A percentile compares a stretch with the other conserved stretches of the same genome.
Conservation (phyloP, 1,139 yeast genomes). For the Sugiyamaella paludigena region DNA sequence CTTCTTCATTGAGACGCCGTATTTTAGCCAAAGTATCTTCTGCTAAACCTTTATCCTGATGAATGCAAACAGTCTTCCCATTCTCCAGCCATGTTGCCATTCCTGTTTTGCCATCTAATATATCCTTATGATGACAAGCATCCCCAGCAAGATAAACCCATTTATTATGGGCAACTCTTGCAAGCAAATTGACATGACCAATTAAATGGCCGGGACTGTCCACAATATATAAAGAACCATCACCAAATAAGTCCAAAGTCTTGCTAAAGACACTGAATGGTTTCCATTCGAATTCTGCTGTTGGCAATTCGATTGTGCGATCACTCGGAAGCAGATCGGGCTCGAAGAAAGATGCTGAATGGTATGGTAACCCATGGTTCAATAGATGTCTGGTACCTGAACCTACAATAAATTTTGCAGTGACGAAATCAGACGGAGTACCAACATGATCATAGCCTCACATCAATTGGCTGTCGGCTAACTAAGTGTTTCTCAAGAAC, state of each 20-base stretch:
- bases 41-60: constrained; percentile 8
- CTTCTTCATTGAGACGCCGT: constrained; percentile 1
- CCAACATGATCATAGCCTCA: too few species aligned
- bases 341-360: too few species aligned
- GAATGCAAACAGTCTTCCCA: constrained; percentile 10
- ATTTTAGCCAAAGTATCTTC: constrained; percentile 1
- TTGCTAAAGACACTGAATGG: neutral
- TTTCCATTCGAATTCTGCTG: too few species aligned
- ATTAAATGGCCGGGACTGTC: constrained; percentile 14
- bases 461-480: too few species aligned
- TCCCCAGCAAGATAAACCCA: constrained; percentile 12
- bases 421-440: too few species aligned
- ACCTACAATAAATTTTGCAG: too few species aligned
- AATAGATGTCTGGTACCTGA: too few species aligned
- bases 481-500: too few species aligned
- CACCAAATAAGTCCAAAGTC: constrained; percentile 7
- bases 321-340: too few species aligned
- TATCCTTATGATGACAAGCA: constrained; percentile 12
- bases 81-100: constrained; percentile 12
- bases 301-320: too few species aligned
- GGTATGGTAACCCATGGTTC: too few species aligned
- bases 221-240: constrained; percentile 9
- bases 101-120: constrained; percentile 5
- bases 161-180: neutral
- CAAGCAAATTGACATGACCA: constrained; percentile 10